Evolutionary conservation across 495 filamentous ascomycete genomes (phyloP).

Genomic region (Penicillium lagena): DNA sequence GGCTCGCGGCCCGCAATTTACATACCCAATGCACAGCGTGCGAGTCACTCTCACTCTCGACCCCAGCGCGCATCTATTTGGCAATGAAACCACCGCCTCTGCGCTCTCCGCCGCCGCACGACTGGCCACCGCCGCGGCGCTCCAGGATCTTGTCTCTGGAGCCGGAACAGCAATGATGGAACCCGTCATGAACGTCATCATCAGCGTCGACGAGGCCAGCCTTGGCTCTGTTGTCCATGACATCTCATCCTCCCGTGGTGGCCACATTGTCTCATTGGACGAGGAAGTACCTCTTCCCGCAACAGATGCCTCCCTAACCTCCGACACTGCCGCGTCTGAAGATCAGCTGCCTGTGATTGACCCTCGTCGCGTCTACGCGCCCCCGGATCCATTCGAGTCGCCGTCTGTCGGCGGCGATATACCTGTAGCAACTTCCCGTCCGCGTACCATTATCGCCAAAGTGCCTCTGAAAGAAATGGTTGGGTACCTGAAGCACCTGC

Average conservation of each 20-base stretch:
- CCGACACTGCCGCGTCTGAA: conserved; percentile 6
- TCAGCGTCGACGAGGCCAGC: conserved; percentile 73
- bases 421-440: conserved; percentile 24
- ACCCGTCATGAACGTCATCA: conserved; percentile 82
- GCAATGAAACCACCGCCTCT: conserved; percentile 57
- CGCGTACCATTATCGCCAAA: conserved; percentile 66
- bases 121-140: conserved; percentile 59
- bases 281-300: conserved; percentile 42
- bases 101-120: conserved; percentile 76
- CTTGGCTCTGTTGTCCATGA: conserved; percentile 89
- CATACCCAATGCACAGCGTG: conserved; percentile 66
- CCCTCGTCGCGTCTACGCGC: conserved; percentile 67
- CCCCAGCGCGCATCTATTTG: conserved; percentile 57
- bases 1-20: conserved; percentile 71
- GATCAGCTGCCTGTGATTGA: conserved; percentile 49
- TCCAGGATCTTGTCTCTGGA: conserved; percentile 41
- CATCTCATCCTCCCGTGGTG: conserved; percentile 73
- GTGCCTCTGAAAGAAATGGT: conserved; percentile 97
- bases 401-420: conserved; percentile 17
- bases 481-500: conserved; percentile 84
- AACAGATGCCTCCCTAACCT: conserved; percentile 13
- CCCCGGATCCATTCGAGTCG: conserved; percentile 74
- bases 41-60: conserved; percentile 65
- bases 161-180: conserved; percentile 68
- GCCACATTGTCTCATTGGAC: conserved; percentile 75